phyloP scores from a whole-genome alignment of 768 basidiomycete species.

The Panaeolus cyanescens region DNA sequence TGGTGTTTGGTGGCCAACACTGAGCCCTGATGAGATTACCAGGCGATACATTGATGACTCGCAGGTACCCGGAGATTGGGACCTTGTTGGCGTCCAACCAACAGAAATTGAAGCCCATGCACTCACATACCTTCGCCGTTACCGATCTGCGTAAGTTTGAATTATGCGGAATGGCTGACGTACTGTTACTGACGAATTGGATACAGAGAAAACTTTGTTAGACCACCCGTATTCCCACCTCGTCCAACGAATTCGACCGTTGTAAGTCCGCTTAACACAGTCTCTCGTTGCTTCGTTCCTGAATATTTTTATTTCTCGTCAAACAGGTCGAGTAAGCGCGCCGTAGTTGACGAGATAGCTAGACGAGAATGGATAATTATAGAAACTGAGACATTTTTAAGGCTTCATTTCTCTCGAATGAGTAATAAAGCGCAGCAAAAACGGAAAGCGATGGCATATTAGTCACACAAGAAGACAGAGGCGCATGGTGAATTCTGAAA shows the following conservation, averaged over 20 bases:
- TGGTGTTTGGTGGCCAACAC: conserved; percentile 87
- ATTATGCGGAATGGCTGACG: not conserved
- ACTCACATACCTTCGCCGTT: conserved; percentile 87
- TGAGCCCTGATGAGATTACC: conserved; percentile 89
- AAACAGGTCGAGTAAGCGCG: conserved; percentile 3
- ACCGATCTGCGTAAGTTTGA: conserved; percentile 79
- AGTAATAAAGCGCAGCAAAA: not conserved
- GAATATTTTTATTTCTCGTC: not conserved
- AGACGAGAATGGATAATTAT: not conserved
- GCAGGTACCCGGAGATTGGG: conserved; percentile 78
- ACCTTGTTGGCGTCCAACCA: conserved; percentile 75
- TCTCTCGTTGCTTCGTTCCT: not conserved
- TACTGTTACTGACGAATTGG: conserved; percentile 9
- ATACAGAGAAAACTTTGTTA: conserved; percentile 63
- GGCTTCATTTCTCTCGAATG: not conserved
- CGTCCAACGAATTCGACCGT: conserved; percentile 39
- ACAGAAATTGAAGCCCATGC: conserved; percentile 85
- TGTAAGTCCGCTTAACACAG: conserved; percentile 29
- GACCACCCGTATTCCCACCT: conserved; percentile 66
- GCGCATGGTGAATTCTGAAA: conserved; percentile 18
- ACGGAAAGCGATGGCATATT: not conserved
- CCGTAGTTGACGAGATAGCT: not conserved
- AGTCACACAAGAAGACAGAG: conserved; percentile 17
- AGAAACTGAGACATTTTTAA: conserved; percentile 1
- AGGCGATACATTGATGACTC: conserved; percentile 86